Percentiles rank a stretch among this genome's conserved stretches.
phyloP scores from a whole-genome alignment of 345 rosid species.

The Boechera divaricarpa region DNA sequence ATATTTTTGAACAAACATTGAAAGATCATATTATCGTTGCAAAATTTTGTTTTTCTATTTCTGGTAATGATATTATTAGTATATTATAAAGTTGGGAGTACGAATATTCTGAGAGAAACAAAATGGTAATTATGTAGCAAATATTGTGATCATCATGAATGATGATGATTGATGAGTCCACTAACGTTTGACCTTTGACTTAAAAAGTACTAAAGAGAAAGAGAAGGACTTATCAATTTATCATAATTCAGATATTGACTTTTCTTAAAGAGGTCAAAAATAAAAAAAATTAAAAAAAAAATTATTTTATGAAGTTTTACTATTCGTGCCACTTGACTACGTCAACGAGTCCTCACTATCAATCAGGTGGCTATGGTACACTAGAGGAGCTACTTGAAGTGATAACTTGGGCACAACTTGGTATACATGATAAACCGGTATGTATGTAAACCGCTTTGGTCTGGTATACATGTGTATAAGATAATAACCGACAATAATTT shows the following conservation, averaged over 20 bases:
- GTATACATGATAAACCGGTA: constrained; percentile 68
- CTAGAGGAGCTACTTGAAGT: constrained; percentile 68
- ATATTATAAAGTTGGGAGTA: neutral
- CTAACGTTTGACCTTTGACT: constrained; percentile 35
- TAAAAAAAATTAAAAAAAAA: neutral
- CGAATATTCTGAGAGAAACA: neutral
- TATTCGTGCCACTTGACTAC: constrained; percentile 8
- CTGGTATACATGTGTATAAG: neutral
- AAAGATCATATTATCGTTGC: neutral
- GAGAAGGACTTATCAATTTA: neutral
- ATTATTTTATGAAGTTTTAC: neutral
- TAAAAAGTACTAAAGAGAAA: constrained; percentile 13
- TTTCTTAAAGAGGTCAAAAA: constrained; percentile 18
- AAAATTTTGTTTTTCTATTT: neutral
- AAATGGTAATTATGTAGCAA: neutral
- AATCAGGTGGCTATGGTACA: constrained; percentile 69
- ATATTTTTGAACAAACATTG: neutral
- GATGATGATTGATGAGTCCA: constrained; percentile 15
- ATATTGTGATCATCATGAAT: constrained; percentile 8
- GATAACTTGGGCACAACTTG: constrained; percentile 69
- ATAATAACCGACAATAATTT: neutral
- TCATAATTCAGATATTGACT: constrained; percentile 41
- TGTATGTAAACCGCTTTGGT: constrained; percentile 24
- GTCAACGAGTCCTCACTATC: neutral
- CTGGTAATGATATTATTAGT: neutral